Evolutionary conservation across 768 basidiomycete genomes (phyloP), one percentile per base, ranked within the genome.

Genomic region (Melanogaster broomeanus): DNA sequence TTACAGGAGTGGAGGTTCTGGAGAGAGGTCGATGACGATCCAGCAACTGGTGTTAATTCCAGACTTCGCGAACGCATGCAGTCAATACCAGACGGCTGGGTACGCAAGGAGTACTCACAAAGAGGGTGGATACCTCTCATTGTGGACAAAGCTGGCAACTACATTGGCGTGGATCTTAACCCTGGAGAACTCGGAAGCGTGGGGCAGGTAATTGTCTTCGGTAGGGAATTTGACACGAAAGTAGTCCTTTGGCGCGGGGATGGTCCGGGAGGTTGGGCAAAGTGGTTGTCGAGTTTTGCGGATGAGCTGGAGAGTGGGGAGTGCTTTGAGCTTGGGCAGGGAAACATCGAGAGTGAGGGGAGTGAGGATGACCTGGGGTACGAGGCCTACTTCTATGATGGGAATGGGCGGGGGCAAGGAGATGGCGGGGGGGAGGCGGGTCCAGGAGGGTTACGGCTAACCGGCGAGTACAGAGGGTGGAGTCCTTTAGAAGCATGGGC

Each of bases 161-260:
- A 99, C 66, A 81, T 98, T 52, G 97, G 97, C 49, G 79, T 99
- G 42, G 97, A 99, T 69, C 79, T 99, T 52, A 93, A 88, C 69
- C 96, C 96, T 8, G 90, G 67, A 9, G 84, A 87, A 63, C 71
- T 73, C 42, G 94, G 93, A 39, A 72, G 79, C 9, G 76, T 79
- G 48, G 97, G 97, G 6, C 97, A 99, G 66, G 96, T 98, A 42
- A 97, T 99, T 51, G 87, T 98, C 43, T 99, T 98, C 67, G 97
- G 97, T n/a, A 83, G 97, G 45, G 97, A 98, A 65, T 98, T 98
- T 69, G 97, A 99, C 70, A 89, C 93, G 11, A 99, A 99, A 66
- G 91, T 97, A 33, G 95, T 98, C 37, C 76, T 98, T 41, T 98
- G 88, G 85, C 78, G 81, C 45, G 97, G 97, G 8, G 93, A 98